Percentiles rank a stretch among this genome's conserved stretches.
phyloP scores from a whole-genome alignment of 2,329 filamentous ascomycete species.

The Cryoendolithus antarcticus region DNA sequence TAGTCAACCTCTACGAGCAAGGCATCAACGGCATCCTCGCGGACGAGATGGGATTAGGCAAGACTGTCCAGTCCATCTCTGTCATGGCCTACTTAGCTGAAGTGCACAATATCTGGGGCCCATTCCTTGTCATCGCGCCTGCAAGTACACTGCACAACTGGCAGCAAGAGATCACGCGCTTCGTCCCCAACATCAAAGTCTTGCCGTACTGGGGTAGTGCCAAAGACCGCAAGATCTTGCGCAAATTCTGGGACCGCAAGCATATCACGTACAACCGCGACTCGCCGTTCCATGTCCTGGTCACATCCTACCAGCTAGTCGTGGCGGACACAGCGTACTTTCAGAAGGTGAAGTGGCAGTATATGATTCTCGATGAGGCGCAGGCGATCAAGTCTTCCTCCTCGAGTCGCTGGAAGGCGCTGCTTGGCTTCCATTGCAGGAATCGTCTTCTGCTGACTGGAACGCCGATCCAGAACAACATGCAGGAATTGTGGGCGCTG shows the following conservation, averaged over 20 bases:
- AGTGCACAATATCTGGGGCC: slow-evolving; percentile 95
- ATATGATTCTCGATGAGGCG: slow-evolving; percentile 98
- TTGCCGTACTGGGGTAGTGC: slow-evolving; percentile 96
- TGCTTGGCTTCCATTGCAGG: slow-evolving; percentile 87
- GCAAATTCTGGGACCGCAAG: slow-evolving; percentile 98
- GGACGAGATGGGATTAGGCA: slow-evolving; percentile 98
- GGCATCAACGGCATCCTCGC: slow-evolving; percentile 98
- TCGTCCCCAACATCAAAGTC: slow-evolving; percentile 89
- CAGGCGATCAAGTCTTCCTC: slow-evolving; percentile 98
- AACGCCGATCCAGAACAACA: slow-evolving; percentile 98
- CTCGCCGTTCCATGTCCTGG: slow-evolving; percentile 85
- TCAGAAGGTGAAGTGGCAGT: slow-evolving; percentile 98
- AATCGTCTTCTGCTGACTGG: slow-evolving; percentile 89
- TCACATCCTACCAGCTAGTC: slow-evolving; percentile 95
- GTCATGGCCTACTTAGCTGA: slow-evolving; percentile 98
- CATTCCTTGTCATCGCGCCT: slow-evolving; percentile 90
- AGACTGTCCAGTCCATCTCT: slow-evolving; percentile 97
- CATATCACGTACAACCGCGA: slow-evolving; percentile 91
- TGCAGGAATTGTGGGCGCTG: slow-evolving; percentile 97
- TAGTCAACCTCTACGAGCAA: slow-evolving; percentile 97
- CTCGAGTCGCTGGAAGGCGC: slow-evolving; percentile 91
- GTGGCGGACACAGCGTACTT: slow-evolving; percentile 95
- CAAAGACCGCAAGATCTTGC: slow-evolving; percentile 84
- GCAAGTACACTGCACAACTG: slow-evolving; percentile 97
- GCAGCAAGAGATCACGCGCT: slow-evolving; percentile 95